phyloP scores from a whole-genome alignment of 768 basidiomycete species.

The Agrocybe praecox region DNA sequence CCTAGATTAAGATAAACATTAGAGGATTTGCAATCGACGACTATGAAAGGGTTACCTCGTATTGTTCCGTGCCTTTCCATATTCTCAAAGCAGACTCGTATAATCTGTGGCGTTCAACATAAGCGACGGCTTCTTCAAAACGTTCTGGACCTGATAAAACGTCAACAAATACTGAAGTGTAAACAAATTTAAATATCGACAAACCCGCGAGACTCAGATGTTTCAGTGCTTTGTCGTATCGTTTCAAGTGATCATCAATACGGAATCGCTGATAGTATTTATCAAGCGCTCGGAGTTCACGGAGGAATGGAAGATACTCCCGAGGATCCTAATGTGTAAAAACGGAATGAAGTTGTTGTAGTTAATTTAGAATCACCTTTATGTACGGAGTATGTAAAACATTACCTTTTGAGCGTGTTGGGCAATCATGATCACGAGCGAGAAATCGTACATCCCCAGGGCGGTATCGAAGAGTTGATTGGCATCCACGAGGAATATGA shows the following conservation, averaged over 20 bases:
- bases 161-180: neutral
- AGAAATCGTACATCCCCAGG: conserved; percentile 98
- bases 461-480: conserved; percentile 91
- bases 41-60: conserved; percentile 45
- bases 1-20: conserved; percentile 40
- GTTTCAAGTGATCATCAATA: conserved; percentile 91
- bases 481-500: conserved; percentile 96
- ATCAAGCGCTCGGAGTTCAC: conserved; percentile 81
- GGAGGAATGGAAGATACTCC: conserved; percentile 78
- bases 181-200: conserved; percentile 1
- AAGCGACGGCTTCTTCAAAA: conserved; percentile 81
- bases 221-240: conserved; percentile 70
- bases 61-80: conserved; percentile 68
- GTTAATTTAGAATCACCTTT: neutral
- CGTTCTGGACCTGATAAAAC: conserved; percentile 53
- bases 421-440: conserved; percentile 92
- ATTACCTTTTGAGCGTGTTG: conserved; percentile 94
- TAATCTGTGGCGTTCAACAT: conserved; percentile 77
- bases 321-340: neutral
- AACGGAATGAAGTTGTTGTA: neutral
- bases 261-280: conserved; percentile 83
- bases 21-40: neutral
- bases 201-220: conserved; percentile 78
- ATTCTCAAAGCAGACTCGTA: conserved; percentile 74
- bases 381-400: neutral